A percentile compares a stretch with the other conserved stretches of the same genome.
These are phyloP conservation scores for Cenchrus americanus DNA, from an alignment of 176 grass and related monocot genomes.

Conservation along the genomic window DNA sequence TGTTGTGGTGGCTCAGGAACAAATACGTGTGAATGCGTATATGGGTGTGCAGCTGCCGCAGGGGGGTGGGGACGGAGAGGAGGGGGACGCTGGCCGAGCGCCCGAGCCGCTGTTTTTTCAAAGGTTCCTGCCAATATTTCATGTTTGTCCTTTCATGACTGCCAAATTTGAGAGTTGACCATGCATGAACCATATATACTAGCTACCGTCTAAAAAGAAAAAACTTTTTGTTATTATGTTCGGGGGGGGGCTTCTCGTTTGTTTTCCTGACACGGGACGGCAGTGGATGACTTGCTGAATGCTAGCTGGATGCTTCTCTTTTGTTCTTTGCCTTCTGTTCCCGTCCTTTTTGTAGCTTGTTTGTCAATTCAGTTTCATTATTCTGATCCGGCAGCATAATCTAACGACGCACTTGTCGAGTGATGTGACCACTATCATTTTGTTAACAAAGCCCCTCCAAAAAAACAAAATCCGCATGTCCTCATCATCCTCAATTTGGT, in stretches of 20 bases:
- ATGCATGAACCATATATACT: background rate
- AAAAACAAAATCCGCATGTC: background rate
- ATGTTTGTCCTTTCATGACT: constrained; percentile 26
- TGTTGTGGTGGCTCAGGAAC: constrained; percentile 25
- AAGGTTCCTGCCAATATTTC: constrained; percentile 29
- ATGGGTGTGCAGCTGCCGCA: constrained; percentile 18
- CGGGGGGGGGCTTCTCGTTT: background rate
- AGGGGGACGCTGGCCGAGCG: constrained; percentile 17
- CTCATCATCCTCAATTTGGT: background rate
- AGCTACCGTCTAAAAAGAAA: too few species aligned
- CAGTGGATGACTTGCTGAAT: background rate
- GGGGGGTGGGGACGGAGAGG: constrained; percentile 32
- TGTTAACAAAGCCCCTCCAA: background rate
- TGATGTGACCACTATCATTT: background rate
- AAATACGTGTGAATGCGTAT: constrained; percentile 24
- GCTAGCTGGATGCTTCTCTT: background rate
- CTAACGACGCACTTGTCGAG: background rate
- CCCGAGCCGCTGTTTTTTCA: background rate
- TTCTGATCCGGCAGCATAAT: background rate
- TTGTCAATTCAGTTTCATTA: background rate
- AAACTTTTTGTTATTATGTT: background rate
- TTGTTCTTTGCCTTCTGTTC: constrained; percentile 12
- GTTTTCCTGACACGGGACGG: background rate
- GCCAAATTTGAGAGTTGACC: background rate
- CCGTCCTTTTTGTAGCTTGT: too few species aligned